phyloP scores from a whole-genome alignment of 2,329 filamentous ascomycete species.

The Diaporthe eres region DNA sequence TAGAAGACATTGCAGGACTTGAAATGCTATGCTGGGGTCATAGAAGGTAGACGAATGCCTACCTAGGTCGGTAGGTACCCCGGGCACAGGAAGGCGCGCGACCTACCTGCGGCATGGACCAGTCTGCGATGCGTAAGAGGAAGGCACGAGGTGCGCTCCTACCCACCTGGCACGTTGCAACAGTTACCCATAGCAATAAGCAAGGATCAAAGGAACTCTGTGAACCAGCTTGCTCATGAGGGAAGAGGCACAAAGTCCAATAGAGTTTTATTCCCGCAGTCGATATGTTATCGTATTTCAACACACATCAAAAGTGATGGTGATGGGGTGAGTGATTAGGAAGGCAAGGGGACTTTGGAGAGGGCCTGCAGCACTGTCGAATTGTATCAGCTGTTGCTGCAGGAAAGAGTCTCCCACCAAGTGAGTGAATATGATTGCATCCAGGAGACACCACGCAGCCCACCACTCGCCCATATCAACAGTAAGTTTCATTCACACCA shows the following conservation, averaged over 20 bases:
- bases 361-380: not conserved
- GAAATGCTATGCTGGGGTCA: not conserved
- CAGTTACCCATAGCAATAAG: not conserved
- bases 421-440: not conserved
- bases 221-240: not conserved
- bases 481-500: not conserved
- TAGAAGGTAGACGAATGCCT: not conserved
- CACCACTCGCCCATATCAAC: not conserved
- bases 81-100: not conserved
- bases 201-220: not conserved
- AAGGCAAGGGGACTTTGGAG: not conserved
- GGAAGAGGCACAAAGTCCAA: not conserved
- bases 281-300: not conserved
- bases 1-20: not conserved
- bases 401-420: not conserved
- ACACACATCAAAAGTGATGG: not conserved
- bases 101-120: not conserved
- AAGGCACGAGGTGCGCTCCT: not conserved
- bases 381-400: not conserved
- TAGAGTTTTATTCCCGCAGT: not conserved
- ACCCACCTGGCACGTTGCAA: not conserved
- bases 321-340: not conserved
- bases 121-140: not conserved
- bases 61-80: not conserved
- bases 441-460: not conserved